Conservation (phyloP, 1,284 basidiomycete genomes). For the Cryptococcus depauperatus region DNA sequence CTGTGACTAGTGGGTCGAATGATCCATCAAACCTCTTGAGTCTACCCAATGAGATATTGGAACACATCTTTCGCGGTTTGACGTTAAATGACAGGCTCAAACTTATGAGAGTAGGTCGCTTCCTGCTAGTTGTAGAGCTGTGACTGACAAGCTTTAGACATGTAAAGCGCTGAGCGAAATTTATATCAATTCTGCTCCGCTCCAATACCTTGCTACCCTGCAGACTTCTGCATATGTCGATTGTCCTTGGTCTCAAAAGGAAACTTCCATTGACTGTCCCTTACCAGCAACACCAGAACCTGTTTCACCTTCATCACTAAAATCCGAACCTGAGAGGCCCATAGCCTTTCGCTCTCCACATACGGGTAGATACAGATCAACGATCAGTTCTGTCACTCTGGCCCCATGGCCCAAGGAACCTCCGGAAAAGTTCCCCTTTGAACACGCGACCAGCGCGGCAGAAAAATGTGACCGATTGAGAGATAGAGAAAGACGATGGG, state of each 20-base stretch:
- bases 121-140: constrained; percentile 9
- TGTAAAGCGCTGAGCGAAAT: constrained; percentile 14
- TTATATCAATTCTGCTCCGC: constrained; percentile 11
- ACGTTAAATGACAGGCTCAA: constrained; percentile 15
- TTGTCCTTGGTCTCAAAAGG: constrained; percentile 7
- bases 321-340: not conserved
- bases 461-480: constrained; percentile 24
- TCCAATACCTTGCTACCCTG: constrained; percentile 25
- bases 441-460: not conserved
- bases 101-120: constrained; percentile 22
- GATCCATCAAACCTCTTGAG: not conserved
- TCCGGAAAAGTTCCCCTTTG: constrained; percentile 12
- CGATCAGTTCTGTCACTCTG: constrained; percentile 14
- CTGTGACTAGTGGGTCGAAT: not conserved
- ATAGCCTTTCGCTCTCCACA: constrained; percentile 16
- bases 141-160: constrained; percentile 10
- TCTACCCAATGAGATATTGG: constrained; percentile 30
- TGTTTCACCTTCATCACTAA: not conserved
- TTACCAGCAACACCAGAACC: not conserved
- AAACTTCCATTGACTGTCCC: not conserved
- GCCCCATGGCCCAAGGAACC: constrained; percentile 15
- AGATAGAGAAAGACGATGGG: constrained; percentile 31
- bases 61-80: constrained; percentile 20
- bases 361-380: constrained; percentile 12
- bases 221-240: constrained; percentile 24